Evolutionary conservation across 75 land plant species (phyloP), one percentile per base, ranked within the genome.

Genomic region (Pinus taeda): DNA sequence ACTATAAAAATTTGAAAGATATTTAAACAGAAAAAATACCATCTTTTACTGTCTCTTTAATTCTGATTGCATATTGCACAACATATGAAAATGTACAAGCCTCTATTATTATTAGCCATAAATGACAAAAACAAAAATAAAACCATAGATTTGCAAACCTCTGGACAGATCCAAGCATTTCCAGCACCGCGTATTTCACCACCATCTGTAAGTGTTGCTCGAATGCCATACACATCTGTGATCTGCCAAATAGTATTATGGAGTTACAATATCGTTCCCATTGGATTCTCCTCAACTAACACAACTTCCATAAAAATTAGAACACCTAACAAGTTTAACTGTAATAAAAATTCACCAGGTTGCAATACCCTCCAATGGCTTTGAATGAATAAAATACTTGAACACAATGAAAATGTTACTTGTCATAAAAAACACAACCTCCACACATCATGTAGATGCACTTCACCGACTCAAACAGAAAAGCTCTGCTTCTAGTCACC

Each of bases 121-220:
- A 49, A 30, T 70, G 18, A 70, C 4, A 6, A 70, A 70, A 24
- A 70, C 5, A 75, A 59, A 17, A 75, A 20, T 36, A 75, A 75
- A 11, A 33, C 30, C 29, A 22, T 20, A 18, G 3, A 60, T 64
- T 60, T 15, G 37, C 56, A n/a, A 75, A 95, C 99, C 98, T 97
- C 99, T 71, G 90, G 93, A 73, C 99, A 97, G 62, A 97, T 92
- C 99, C 99, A 97, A 55, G 93, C 86, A 86, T 91, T 90, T 60
- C 99, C 99, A 57, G 96, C 98, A 36, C 99, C 99, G 14, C 98
- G 93, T 79, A 97, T 90, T 82, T 97, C 98, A 74, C 99, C 99
- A 70, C 98, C 99, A 90, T 97, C 98, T 36, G 93, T 85, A 65
- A 97, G 99, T 39, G 67, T 89, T 53, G 91, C 96, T 80, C 93